phyloP scores from a whole-genome alignment of 495 filamentous ascomycete species.

The Aspergillus funiculosus region DNA sequence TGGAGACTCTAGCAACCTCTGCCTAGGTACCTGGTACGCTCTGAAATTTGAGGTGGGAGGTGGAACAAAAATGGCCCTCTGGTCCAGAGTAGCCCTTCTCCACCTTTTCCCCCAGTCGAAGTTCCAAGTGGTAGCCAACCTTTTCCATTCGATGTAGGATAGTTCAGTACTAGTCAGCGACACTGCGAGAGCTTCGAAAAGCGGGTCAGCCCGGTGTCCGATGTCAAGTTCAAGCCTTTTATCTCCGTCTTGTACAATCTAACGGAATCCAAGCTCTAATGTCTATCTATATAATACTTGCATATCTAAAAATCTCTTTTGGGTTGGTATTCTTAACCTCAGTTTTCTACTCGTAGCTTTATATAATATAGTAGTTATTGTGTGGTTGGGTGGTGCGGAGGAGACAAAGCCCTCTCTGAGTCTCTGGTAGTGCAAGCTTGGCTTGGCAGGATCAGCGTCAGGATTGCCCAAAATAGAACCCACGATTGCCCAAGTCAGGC shows the following conservation, averaged over 20 bases:
- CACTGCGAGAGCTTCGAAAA: neutral
- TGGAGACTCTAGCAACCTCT: neutral
- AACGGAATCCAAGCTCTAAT: neutral
- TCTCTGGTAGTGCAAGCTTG: neutral
- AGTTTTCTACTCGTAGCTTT: too few relatives aligned
- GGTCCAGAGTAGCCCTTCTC: neutral
- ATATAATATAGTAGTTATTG: conserved; percentile 2
- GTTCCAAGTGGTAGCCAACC: too few relatives aligned
- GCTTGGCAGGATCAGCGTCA: conserved; percentile 21
- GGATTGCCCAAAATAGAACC: conserved; percentile 23
- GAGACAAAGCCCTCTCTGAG: neutral
- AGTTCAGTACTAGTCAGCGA: too few relatives aligned
- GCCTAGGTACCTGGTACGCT: neutral
- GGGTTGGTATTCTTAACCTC: too few relatives aligned
- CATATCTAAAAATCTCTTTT: too few relatives aligned
- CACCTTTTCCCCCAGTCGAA: too few relatives aligned
- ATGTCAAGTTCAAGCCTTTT: neutral
- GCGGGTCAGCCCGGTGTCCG: conserved; percentile 3
- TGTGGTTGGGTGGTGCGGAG: conserved; percentile 6
- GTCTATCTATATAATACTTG: too few relatives aligned
- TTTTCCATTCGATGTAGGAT: too few relatives aligned
- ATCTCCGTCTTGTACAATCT: too few relatives aligned
- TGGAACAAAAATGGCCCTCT: neutral
- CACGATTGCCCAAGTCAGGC: conserved; percentile 16
- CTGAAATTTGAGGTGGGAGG: neutral